phyloP scores from a whole-genome alignment of 306 rosid species.

The Delonix regia region DNA sequence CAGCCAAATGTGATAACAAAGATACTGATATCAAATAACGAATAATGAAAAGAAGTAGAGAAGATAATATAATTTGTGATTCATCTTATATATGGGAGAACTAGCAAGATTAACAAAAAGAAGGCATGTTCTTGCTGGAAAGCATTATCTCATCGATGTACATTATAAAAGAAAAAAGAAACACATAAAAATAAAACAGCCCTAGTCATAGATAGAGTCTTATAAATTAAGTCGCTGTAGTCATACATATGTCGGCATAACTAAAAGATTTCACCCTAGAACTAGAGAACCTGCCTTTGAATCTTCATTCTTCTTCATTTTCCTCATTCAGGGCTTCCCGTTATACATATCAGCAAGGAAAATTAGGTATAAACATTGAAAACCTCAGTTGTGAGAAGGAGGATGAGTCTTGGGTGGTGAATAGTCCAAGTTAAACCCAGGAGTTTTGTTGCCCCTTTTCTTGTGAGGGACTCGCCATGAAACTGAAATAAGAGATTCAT shows the following conservation, averaged over 20 bases:
- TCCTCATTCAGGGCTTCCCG: conserved; percentile 5
- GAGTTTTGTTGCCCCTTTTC: conserved; percentile 52
- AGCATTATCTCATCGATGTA: conserved; percentile 6
- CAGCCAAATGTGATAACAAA: not conserved
- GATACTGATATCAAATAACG: not conserved
- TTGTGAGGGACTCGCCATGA: conserved; percentile 55
- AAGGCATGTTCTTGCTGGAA: conserved; percentile 1
- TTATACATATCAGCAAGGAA: not conserved
- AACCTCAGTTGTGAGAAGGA: conserved; percentile 62
- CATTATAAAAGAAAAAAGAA: not conserved
- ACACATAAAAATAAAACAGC: not conserved
- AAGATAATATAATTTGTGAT: not conserved
- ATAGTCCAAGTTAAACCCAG: conserved; percentile 65
- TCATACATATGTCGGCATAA: conserved; percentile 13
- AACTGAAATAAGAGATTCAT: conserved; percentile 34
- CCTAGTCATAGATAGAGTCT: not conserved
- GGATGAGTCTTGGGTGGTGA: conserved; percentile 77
- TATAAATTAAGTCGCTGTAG: not conserved
- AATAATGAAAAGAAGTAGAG: not conserved
- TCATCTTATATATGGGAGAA: not conserved
- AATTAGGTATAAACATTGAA: not conserved
- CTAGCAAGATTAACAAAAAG: not conserved
- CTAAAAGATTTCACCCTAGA: not conserved
- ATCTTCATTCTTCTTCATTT: not conserved
- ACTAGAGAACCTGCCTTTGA: not conserved